Evolutionary conservation across 352 stramenopile genomes (phyloP), one percentile per base, ranked within the genome.

Genomic region (Globisporangium parvum): DNA sequence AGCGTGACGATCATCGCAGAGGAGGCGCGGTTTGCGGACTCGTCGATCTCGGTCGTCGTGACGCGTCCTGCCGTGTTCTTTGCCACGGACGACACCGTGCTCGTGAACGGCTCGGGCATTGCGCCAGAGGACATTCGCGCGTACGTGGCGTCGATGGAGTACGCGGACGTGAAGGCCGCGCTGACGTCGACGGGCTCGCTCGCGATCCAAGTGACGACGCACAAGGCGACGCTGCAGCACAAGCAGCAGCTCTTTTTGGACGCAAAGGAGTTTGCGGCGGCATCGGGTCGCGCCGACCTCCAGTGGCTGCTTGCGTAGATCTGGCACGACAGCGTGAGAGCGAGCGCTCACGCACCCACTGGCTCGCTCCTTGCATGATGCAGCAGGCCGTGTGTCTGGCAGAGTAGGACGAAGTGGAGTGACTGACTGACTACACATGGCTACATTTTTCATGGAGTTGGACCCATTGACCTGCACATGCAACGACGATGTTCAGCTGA

Each of bases 91-190:
- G 61, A 68, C 14, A 65, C 70, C 6, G 69, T 73, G 55, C 62
- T 91, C 18, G 62, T 65, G 40, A 79, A 79, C 51, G 73, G 73
- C 45, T 65, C 71, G 20, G 54, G 55, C 33, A 67, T 73, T 0
- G 55, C 82, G 18, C 65, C 71, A 31, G 69, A 76, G 18, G 64
- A 88, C 48, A 70, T 85, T 40, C 84, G 75, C 60, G 65, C 73
- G 15, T 93, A 76, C 50, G 71, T 91, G 39, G 67, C 73, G 40
- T 88, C 80, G 45, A 93, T 93, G 83, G 80, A 86, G 53, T 93
- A 88, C 60, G 69, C 73, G 18, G 80, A 90, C 54, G 76, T 91
- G n/a, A 85, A 91, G 67, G 55, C 68, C n/a, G 64, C 67, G 23
- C 56, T 88, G 15, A 55, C 63, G 2, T 46, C 59, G 21, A 60